Evolutionary conservation across 108 stramenopile genomes (phyloP).

Genomic region (Nannochloropsis granulata): DNA sequence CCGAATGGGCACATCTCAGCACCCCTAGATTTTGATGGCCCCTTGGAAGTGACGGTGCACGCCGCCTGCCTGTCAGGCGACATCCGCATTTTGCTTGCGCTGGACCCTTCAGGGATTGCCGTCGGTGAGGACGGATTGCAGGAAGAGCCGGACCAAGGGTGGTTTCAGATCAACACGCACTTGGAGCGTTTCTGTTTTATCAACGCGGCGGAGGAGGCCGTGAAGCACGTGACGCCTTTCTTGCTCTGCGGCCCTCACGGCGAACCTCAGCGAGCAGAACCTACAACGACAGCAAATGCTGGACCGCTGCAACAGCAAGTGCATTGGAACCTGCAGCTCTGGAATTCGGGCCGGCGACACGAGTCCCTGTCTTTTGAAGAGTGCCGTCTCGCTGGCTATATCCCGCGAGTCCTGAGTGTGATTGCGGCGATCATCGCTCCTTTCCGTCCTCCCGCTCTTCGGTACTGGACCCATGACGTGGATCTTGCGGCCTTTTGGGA

Average conservation of each 20-base stretch:
- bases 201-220: neutral
- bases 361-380: neutral
- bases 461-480: neutral
- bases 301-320: neutral
- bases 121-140: neutral
- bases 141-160: neutral
- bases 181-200: neutral
- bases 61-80: neutral
- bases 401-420: neutral
- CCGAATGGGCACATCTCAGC: neutral
- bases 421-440: neutral
- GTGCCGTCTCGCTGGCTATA: neutral
- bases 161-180: neutral
- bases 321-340: neutral
- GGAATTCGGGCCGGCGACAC: neutral
- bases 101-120: neutral
- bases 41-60: neutral
- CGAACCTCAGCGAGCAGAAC: neutral
- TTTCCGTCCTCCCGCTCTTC: neutral
- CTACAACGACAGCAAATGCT: neutral
- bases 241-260: neutral
- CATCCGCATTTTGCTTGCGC: neutral
- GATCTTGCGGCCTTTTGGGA: neutral
- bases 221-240: neutral
- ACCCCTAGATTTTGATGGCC: neutral